Evolutionary conservation across 2,329 filamentous ascomycete genomes (phyloP), one percentile per base, ranked within the genome.

Genomic region (Magnaporthales sp.): DNA sequence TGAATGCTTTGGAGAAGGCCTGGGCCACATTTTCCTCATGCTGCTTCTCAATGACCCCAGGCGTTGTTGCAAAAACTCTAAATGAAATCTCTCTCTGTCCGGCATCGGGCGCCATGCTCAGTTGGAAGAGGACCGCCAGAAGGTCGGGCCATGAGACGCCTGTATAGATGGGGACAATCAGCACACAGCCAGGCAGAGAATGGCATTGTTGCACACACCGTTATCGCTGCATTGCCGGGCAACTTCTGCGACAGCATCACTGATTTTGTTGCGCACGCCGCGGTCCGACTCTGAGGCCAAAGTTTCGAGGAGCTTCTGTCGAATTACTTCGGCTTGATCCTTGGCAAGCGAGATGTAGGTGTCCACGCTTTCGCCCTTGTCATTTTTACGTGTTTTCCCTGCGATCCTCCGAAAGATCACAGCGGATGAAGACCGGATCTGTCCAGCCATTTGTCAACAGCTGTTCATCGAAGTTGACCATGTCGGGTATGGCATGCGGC

Each of bases 211-310:
- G 54, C 67, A 81, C 89, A 77, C 84, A 96, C 92, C 89, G 74
- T 91, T 92, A 73, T 98, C 95, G 61, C 91, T 91, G 79, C 97
- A 97, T 80, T 99, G 93, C 74, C 95, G 88, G 61, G 94, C 95
- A 68, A 99, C 84, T 79, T 99, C 95, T 27, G 95, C 95, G 69
- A 98, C 91, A n/a, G 94, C 93, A 79, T 99, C 95, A 72, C 93
- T 95, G 75, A 98, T 91, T 79, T 99, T 99, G 81, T 97, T 95
- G 73, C 95, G 86, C 62, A 97, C 91, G 54, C 86, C 82, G 69
- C 88, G 85, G 69, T 91, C 86, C 26, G 86, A 81, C 80, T 98
- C 95, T 69, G 82, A 83, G 67, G 87, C 87, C 66, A 97, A 83
- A 65, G 87, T 88, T 74, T 93, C 86, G 58, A 98, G 84, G 67